Evolutionary conservation across 352 stramenopile species (phyloP).

Genomic region (Bremia lactucae): DNA sequence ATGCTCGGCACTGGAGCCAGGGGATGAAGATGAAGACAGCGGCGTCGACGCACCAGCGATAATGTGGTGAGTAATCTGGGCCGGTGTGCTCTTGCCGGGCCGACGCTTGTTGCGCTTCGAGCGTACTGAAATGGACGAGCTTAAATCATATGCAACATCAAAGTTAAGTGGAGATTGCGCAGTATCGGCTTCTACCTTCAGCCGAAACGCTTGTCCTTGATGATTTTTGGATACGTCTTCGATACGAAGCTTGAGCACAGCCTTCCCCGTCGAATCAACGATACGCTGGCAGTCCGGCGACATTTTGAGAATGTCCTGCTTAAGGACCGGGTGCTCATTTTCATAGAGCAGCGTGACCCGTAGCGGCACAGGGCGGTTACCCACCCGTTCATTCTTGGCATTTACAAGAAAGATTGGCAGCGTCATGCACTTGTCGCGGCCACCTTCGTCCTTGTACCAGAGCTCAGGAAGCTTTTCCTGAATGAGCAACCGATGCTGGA

Average conservation of each 20-base stretch:
- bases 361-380: constrained; percentile 62
- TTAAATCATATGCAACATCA: constrained; percentile 86
- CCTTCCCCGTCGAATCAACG: constrained; percentile 77
- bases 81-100: constrained; percentile 33
- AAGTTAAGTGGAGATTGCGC: constrained; percentile 79
- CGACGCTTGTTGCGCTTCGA: constrained; percentile 92
- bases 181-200: constrained; percentile 88
- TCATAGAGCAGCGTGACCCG: constrained; percentile 81
- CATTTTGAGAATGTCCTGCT: constrained; percentile 92
- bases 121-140: constrained; percentile 86
- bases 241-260: constrained; percentile 85
- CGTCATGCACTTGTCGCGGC: constrained; percentile 79
- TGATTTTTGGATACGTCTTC: constrained; percentile 97
- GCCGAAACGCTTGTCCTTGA: constrained; percentile 88
- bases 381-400: constrained; percentile 66
- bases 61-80: constrained; percentile 64
- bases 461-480: constrained; percentile 75
- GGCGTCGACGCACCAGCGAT: constrained; percentile 55
- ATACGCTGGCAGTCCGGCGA: constrained; percentile 75
- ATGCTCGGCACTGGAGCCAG: constrained; percentile 56
- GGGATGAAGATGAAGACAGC: constrained; percentile 54
- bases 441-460: constrained; percentile 83
- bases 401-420: constrained; percentile 71
- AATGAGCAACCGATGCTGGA: constrained; percentile 76
- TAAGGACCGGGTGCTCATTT: constrained; percentile 84